Evolutionary conservation across 2,329 filamentous ascomycete genomes (phyloP), one percentile per base, ranked within the genome.

Genomic region (Beauveria bassiana): DNA sequence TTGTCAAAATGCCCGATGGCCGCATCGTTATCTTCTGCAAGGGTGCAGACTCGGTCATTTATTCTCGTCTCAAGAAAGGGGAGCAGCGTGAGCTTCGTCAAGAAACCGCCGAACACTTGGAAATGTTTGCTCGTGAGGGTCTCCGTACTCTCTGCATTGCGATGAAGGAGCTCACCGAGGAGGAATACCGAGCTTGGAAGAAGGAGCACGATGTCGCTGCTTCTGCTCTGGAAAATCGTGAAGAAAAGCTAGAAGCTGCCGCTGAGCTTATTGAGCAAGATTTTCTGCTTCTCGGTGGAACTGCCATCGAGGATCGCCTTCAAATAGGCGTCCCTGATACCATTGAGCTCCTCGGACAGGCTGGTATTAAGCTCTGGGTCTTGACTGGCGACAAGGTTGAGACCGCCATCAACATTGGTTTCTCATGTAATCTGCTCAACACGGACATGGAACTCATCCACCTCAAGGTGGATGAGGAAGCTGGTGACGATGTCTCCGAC

Each of bases 351-450:
- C 86, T 99, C 58, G 93, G 89, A 34, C 86, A 92, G 70, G 95
- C 95, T 59, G 96, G 96, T 72, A 97, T 99, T 75, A 99, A 99
- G 76, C 84, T 99, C 8, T 99, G 95, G 95, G 95, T 99, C 59
- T 79, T 99, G 66, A 99, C 95, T 18, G 95, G 96, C 65, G 95
- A 99, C 81, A 99, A 98, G 76, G 93, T 98, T 38, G 95, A 99
- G 77, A 99, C 95, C 26, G 95, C 96, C 62, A 99, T 99, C 85
- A 99, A 99, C 77, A 99, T 99, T 71, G 95, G 95, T 2, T 99
- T 98, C 76, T 99, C 96, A 12, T 99, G 96, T 79, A 99, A 99
- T 68, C 81, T 99, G 38, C 84, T 99, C 61, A 92, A 93, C 75
- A 99, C 97, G 74, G 91, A 96, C 67, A 97, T 99, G 95, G 95